A percentile compares a stretch with the other conserved stretches of the same genome.
Conservation (phyloP, 805 yeast genomes). For the Lachancea lanzarotensis region DNA sequence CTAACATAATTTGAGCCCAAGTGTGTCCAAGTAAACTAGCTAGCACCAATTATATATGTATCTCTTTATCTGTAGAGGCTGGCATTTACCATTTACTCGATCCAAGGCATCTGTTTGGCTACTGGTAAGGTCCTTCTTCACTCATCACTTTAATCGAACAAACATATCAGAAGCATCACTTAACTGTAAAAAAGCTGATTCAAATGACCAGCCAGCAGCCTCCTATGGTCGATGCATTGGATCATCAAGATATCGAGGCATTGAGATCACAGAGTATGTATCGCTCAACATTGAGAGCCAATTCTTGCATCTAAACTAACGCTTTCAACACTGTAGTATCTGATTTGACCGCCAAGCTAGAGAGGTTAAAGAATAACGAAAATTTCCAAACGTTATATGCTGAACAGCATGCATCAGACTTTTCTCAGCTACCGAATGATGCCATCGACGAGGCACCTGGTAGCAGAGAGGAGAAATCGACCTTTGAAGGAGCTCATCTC, state of each 20-base stretch:
- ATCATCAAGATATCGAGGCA: constrained; percentile 33
- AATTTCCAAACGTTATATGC: neutral
- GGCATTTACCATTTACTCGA: too few relatives aligned
- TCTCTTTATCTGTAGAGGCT: too few relatives aligned
- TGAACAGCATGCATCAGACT: too few relatives aligned
- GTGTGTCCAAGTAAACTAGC: neutral
- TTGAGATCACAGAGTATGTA: constrained; percentile 31
- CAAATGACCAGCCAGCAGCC: neutral
- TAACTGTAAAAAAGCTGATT: neutral
- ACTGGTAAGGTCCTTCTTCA: too few relatives aligned
- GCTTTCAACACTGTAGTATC: neutral
- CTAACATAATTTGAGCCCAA: neutral
- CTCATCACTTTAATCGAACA: too few relatives aligned
- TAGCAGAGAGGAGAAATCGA: too few relatives aligned
- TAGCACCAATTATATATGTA: neutral
- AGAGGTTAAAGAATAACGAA: neutral
- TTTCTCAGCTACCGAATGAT: too few relatives aligned
- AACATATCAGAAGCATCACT: neutral
- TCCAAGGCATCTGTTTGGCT: too few relatives aligned
- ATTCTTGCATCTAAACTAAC: constrained; percentile 16
- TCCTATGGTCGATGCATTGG: neutral
- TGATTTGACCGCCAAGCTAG: neutral
- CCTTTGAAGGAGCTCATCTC: too few relatives aligned
- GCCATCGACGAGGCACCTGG: too few relatives aligned
- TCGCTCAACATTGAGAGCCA: neutral